These are phyloP conservation scores for Sporothrix globosa DNA, from an alignment of 2,329 filamentous ascomycete genomes.

Conservation along the genomic window DNA sequence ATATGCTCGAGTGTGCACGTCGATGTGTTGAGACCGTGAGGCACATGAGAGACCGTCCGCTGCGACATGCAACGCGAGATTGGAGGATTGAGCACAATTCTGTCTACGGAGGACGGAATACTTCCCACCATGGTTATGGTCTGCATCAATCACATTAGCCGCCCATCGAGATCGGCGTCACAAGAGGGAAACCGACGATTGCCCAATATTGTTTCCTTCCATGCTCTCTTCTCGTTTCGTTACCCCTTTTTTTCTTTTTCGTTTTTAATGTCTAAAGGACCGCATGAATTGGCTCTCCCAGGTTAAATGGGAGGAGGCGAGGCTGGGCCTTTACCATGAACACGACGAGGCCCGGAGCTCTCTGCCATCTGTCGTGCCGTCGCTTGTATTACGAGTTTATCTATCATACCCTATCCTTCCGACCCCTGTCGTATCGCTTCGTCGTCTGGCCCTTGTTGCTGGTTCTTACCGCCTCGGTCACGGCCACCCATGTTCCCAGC, in stretches of 20 bases:
- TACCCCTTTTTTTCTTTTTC: too few relatives aligned
- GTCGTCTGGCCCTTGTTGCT: not conserved
- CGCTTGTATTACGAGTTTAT: too few relatives aligned
- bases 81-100: too few relatives aligned
- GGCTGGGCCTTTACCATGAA: not conserved
- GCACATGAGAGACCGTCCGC: conserved; percentile 17
- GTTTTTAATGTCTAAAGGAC: not conserved
- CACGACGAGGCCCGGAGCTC: conserved; percentile 18
- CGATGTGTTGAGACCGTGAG: conserved; percentile 10
- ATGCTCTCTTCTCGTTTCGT: not conserved
- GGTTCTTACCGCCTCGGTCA: not conserved
- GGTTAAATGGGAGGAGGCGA: conserved; percentile 25
- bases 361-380: not conserved
- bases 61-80: not conserved
- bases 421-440: conserved; percentile 2
- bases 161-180: conserved; percentile 23
- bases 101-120: not conserved
- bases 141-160: conserved; percentile 19
- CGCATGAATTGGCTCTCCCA: conserved; percentile 17
- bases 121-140: too few relatives aligned
- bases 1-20: not conserved
- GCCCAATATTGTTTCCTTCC: conserved; percentile 2
- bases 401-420: too few relatives aligned
- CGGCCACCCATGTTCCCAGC: conserved; percentile 7
- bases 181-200: not conserved